phyloP scores from a whole-genome alignment of 2,329 filamentous ascomycete genomes.

The Pseudocercospora fuligena region DNA sequence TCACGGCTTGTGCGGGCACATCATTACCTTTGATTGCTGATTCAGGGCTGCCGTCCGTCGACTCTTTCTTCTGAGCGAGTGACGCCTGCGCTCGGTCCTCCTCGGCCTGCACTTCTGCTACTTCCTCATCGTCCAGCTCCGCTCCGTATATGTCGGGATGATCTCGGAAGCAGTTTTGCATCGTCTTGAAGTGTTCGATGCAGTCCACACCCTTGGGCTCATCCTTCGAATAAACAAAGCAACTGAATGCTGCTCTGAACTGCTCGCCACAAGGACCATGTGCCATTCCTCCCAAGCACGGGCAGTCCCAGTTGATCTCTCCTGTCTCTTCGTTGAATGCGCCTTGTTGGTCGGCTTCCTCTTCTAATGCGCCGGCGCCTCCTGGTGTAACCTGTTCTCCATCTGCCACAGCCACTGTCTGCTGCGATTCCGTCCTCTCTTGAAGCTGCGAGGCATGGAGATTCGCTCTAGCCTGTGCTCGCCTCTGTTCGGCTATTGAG shows the following conservation, averaged over 20 bases:
- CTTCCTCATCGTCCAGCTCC: constrained; percentile 80
- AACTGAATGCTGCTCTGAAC: constrained; percentile 95
- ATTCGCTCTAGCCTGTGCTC: constrained; percentile 37
- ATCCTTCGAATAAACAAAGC: constrained; percentile 92
- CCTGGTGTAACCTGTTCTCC: constrained; percentile 33
- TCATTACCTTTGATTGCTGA: background rate
- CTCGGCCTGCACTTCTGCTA: constrained; percentile 41
- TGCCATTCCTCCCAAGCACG: constrained; percentile 96
- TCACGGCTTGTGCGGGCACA: constrained; percentile 4
- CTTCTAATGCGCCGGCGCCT: constrained; percentile 66
- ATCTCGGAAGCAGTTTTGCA: constrained; percentile 95
- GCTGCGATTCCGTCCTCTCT: constrained; percentile 17
- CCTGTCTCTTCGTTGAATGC: constrained; percentile 98
- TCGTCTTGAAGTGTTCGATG: constrained; percentile 65
- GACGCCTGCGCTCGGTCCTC: constrained; percentile 25
- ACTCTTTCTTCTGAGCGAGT: constrained; percentile 13
- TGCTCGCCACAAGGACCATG: constrained; percentile 93
- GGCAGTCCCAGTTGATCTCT: constrained; percentile 99
- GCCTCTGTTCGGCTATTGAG: constrained; percentile 48
- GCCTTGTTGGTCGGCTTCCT: constrained; percentile 83
- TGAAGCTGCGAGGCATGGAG: constrained; percentile 21
- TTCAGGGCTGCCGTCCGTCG: constrained; percentile 4
- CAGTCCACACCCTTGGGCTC: constrained; percentile 73
- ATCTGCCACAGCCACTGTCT: constrained; percentile 27
- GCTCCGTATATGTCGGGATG: constrained; percentile 93